These are phyloP conservation scores for Carex arenaria DNA, from an alignment of 202 grass and related monocot species.

Conservation along the genomic window DNA sequence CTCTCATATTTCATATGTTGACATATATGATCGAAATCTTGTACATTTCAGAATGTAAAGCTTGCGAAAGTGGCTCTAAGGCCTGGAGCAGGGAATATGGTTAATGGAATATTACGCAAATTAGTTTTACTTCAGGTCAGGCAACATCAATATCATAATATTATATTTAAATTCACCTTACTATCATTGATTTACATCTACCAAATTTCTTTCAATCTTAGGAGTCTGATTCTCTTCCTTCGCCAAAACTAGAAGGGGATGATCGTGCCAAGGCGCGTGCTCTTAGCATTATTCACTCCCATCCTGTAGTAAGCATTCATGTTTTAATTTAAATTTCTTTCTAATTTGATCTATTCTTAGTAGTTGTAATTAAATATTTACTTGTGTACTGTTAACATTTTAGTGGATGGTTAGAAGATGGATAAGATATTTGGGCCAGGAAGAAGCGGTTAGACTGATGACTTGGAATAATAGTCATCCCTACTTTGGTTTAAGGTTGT, in stretches of 20 bases:
- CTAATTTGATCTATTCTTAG: neutral
- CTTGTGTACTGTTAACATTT: slow-evolving; percentile 28
- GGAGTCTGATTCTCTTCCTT: slow-evolving; percentile 80
- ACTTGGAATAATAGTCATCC: slow-evolving; percentile 91
- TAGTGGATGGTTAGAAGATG: slow-evolving; percentile 99
- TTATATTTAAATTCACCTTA: neutral
- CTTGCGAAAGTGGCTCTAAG: slow-evolving; percentile 91
- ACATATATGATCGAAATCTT: slow-evolving; percentile 5
- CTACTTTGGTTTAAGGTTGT: slow-evolving; percentile 77
- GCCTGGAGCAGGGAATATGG: slow-evolving; percentile 87
- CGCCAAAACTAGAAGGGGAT: slow-evolving; percentile 82
- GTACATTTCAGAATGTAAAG: slow-evolving; percentile 71
- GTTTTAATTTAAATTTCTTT: neutral
- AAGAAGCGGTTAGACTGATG: slow-evolving; percentile 87
- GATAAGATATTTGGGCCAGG: slow-evolving; percentile 62
- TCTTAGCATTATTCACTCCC: slow-evolving; percentile 86
- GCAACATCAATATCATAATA: neutral
- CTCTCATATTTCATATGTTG: neutral
- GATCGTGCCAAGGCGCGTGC: slow-evolving; percentile 79
- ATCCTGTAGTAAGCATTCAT: slow-evolving; percentile 80
- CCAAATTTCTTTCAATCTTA: slow-evolving; percentile 33
- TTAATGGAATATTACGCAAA: slow-evolving; percentile 85
- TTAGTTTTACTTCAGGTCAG: slow-evolving; percentile 69
- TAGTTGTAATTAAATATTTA: slow-evolving; percentile 13
- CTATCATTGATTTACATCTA: neutral